Evolutionary conservation across 148 eudicot genomes (phyloP).

Genomic region (Polygonum maritimum): DNA sequence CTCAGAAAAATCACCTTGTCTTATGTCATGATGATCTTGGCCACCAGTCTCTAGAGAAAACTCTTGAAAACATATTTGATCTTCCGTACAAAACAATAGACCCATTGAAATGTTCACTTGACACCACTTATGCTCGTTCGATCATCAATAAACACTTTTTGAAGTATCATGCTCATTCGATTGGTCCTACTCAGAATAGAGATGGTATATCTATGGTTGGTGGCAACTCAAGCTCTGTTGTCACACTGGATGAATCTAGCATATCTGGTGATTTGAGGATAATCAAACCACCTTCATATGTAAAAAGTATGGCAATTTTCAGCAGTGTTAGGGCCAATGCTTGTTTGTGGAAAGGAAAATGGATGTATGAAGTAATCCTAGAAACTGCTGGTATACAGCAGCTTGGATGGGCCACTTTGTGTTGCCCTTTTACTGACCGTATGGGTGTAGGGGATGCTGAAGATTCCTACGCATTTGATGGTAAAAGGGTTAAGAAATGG

Average conservation of each 20-base stretch:
- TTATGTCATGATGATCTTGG: constrained; percentile 79
- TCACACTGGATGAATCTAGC: constrained; percentile 63
- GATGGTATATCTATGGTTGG: constrained; percentile 50
- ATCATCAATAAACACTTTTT: constrained; percentile 40
- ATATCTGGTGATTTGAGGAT: constrained; percentile 71
- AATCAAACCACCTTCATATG: constrained; percentile 38
- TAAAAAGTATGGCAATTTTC: constrained; percentile 79
- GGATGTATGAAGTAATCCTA: constrained; percentile 94
- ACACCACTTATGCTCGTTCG: constrained; percentile 33
- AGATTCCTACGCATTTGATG: constrained; percentile 95
- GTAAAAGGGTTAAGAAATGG: constrained; percentile 86
- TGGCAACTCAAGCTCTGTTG: constrained; percentile 28
- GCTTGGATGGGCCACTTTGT: constrained; percentile 89
- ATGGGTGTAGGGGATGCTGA: constrained; percentile 98
- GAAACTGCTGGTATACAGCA: constrained; percentile 90
- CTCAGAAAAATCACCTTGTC: constrained; percentile 54
- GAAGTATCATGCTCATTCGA: constrained; percentile 17
- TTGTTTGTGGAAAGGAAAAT: constrained; percentile 95
- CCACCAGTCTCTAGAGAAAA: constrained; percentile 78
- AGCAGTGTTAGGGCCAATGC: constrained; percentile 86
- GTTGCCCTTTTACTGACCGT: constrained; percentile 81
- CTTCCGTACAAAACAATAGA: constrained; percentile 55
- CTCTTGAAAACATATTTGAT: constrained; percentile 74
- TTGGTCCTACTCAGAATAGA: constrained; percentile 12
- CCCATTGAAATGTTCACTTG: constrained; percentile 33